These are phyloP conservation scores for Calonectria ilicicola DNA, from an alignment of 2,329 filamentous ascomycete species.

Conservation along the genomic window DNA sequence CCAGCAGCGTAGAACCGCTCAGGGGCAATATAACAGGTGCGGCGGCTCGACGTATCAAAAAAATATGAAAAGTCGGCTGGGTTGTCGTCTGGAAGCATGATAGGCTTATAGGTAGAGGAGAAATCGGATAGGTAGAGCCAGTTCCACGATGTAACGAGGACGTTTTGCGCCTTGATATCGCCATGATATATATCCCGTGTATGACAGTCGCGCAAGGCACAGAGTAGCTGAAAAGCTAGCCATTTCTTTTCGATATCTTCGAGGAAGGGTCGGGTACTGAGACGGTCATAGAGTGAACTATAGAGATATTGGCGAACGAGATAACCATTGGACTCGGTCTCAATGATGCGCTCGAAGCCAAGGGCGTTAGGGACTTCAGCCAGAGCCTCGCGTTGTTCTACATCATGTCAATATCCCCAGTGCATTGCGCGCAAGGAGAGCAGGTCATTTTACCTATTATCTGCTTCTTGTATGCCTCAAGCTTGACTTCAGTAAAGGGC, in stretches of 20 bases:
- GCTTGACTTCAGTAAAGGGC: constrained; percentile 83
- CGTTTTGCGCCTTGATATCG: constrained; percentile 98
- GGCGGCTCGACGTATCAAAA: constrained; percentile 90
- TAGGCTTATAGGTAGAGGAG: constrained; percentile 94
- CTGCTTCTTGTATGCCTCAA: constrained; percentile 81
- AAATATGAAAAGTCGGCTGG: constrained; percentile 98
- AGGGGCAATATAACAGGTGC: constrained; percentile 95
- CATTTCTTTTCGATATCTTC: constrained; percentile 99
- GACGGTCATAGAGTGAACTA: constrained; percentile 95
- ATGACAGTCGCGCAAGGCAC: constrained; percentile 92
- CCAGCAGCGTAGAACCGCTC: constrained; percentile 86
- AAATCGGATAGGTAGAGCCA: constrained; percentile 99
- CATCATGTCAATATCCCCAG: constrained; percentile 17
- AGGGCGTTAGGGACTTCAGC: constrained; percentile 91
- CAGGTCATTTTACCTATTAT: constrained; percentile 73
- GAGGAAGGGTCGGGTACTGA: constrained; percentile 95
- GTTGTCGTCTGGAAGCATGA: constrained; percentile 94
- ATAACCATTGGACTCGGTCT: constrained; percentile 92
- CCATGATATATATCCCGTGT: constrained; percentile 91
- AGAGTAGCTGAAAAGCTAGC: constrained; percentile 95
- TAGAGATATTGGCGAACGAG: constrained; percentile 95
- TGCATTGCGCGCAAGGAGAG: not conserved
- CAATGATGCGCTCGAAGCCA: constrained; percentile 88
- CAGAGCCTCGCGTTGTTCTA: constrained; percentile 84
- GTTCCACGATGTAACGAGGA: constrained; percentile 98